Evolutionary conservation across 2,329 filamentous ascomycete species (phyloP).

Genomic region (Zymoseptoria passerinii): DNA sequence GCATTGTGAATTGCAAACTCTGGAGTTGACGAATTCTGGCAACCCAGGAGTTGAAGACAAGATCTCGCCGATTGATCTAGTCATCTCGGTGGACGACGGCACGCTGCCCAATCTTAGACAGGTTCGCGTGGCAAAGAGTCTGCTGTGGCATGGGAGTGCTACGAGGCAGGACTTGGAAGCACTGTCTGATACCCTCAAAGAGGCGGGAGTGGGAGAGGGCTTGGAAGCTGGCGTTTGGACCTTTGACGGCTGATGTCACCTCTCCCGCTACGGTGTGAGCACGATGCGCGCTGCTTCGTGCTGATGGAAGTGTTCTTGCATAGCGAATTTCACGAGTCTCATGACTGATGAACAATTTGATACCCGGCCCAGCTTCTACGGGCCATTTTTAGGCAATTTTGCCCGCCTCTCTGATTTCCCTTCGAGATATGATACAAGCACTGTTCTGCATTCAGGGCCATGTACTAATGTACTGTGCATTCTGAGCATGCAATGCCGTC

Average conservation of each 20-base stretch:
- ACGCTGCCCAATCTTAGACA: conserved; percentile 32
- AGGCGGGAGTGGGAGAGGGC: conserved; percentile 17
- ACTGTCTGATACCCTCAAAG: conserved; percentile 31
- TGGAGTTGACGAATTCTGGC: conserved; percentile 35
- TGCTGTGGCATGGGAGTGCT: conserved; percentile 32
- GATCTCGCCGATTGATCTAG: conserved; percentile 36
- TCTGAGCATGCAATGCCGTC: too few relatives aligned
- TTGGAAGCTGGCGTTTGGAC: conserved; percentile 19
- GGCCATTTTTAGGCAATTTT: neutral
- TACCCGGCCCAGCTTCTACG: neutral
- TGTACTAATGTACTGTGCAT: too few relatives aligned
- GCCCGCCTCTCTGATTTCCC: too few relatives aligned
- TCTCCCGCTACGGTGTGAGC: neutral
- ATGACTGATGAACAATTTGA: neutral
- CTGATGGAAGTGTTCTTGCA: neutral
- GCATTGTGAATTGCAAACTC: conserved; percentile 28
- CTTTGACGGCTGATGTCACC: conserved; percentile 8
- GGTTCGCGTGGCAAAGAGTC: conserved; percentile 31
- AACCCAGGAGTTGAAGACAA: conserved; percentile 30
- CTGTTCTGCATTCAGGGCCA: too few relatives aligned
- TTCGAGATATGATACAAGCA: too few relatives aligned
- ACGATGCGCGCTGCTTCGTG: neutral
- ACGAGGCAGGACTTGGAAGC: conserved; percentile 32
- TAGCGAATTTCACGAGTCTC: neutral
- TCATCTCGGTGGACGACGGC: conserved; percentile 35